These are phyloP conservation scores for Myriosclerotinia duriaeana DNA, from an alignment of 2,329 filamentous ascomycete genomes.

Conservation along the genomic window DNA sequence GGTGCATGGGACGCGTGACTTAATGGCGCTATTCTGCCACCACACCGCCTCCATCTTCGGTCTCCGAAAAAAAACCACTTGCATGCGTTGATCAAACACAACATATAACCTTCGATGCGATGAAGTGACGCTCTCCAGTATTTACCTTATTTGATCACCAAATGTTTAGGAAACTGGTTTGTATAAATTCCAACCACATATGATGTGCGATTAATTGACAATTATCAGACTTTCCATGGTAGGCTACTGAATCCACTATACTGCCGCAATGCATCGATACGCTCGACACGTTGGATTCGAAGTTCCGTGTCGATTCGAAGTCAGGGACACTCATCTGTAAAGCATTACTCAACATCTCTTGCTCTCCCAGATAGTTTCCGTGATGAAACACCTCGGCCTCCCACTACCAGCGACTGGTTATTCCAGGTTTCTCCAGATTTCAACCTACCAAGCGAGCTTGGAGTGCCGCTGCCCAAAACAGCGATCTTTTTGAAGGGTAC, in stretches of 20 bases:
- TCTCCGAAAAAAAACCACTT: background rate
- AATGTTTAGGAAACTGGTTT: constrained; percentile 12
- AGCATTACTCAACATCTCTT: background rate
- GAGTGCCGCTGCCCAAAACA: background rate
- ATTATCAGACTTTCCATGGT: background rate
- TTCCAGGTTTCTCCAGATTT: background rate
- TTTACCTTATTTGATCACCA: background rate
- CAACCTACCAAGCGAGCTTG: background rate
- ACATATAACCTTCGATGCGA: background rate
- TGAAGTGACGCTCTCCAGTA: background rate
- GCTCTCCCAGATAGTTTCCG: background rate
- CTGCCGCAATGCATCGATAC: constrained; percentile 1
- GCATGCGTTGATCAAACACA: background rate
- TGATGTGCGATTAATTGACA: constrained; percentile 1
- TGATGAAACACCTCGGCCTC: background rate
- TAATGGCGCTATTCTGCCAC: background rate
- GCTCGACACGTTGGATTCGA: background rate
- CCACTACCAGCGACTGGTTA: background rate
- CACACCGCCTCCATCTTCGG: background rate
- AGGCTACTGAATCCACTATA: constrained; percentile 8
- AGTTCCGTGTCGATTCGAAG: background rate
- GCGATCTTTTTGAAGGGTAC: background rate
- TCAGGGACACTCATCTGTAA: background rate
- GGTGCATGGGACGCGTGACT: no score
- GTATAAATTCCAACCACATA: background rate